A percentile compares a stretch with the other conserved stretches of the same genome.
These are phyloP conservation scores for Phytophthora parvispora DNA, from an alignment of 352 stramenopile genomes.

Conservation along the genomic window DNA sequence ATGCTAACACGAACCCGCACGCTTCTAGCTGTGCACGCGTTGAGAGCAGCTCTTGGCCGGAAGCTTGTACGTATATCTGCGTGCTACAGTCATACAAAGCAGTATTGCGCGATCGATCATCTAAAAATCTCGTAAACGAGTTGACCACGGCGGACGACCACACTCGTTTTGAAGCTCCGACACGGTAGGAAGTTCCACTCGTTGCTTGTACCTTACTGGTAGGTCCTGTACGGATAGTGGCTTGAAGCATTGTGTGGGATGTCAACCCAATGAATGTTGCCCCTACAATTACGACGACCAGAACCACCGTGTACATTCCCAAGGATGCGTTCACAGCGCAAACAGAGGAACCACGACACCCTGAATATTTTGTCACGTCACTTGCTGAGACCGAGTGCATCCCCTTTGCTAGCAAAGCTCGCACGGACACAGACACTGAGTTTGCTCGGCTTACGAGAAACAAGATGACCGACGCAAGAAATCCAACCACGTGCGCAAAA, in stretches of 20 bases:
- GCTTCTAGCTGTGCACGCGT: conserved; percentile 42
- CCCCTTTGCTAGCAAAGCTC: conserved; percentile 29
- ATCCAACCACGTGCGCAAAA: conserved; percentile 44
- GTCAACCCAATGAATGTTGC: conserved; percentile 21
- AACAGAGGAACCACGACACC: conserved; percentile 43
- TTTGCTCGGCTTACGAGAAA: conserved; percentile 21
- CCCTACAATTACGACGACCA: conserved; percentile 20
- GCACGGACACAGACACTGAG: conserved; percentile 6
- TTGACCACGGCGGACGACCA: conserved; percentile 25
- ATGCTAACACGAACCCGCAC: conserved; percentile 39
- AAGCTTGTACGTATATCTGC: conserved; percentile 30
- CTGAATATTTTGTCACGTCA: conserved; percentile 39
- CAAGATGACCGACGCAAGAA: conserved; percentile 30
- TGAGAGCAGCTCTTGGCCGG: conserved; percentile 20
- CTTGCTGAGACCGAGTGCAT: conserved; percentile 30
- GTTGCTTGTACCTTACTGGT: conserved; percentile 16
- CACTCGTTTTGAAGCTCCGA: not conserved
- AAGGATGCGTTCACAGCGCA: conserved; percentile 37
- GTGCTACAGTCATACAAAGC: conserved; percentile 43
- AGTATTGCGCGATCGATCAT: conserved; percentile 38
- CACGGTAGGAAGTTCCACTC: not conserved
- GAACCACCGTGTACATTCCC: conserved; percentile 23
- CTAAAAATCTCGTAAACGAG: conserved; percentile 48
- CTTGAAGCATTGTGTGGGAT: conserved; percentile 27
- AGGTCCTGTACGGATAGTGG: not conserved